These are phyloP conservation scores for Picochlorum sp. DNA, from an alignment of 139 green algal genomes.

Conservation along the genomic window DNA sequence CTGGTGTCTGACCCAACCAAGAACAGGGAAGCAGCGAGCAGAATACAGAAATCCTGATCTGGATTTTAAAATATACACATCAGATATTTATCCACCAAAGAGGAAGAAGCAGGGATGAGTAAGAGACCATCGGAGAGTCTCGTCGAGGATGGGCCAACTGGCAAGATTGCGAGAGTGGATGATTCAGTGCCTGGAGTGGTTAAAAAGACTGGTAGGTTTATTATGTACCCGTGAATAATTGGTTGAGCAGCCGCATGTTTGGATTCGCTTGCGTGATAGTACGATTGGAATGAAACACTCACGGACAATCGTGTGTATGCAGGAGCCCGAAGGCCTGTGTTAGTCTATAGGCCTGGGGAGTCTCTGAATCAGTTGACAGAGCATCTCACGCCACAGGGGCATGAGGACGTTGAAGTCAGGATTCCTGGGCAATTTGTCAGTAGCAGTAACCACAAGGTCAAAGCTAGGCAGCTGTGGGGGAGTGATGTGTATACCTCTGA, in stretches of 20 bases:
- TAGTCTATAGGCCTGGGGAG: constrained; percentile 39
- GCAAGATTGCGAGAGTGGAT: constrained; percentile 8
- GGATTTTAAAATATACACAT: too few species aligned
- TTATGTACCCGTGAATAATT: too few species aligned
- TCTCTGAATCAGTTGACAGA: constrained; percentile 23
- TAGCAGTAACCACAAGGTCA: constrained; percentile 70
- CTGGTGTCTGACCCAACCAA: too few species aligned
- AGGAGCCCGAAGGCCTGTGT: constrained; percentile 23
- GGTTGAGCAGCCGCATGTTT: too few species aligned
- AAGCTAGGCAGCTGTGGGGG: constrained; percentile 87
- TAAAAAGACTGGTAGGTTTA: constrained; percentile 12
- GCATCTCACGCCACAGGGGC: constrained; percentile 6
- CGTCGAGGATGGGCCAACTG: neutral
- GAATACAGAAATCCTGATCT: too few species aligned
- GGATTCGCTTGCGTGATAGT: neutral
- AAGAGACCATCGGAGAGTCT: neutral
- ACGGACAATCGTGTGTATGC: neutral
- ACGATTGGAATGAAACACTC: neutral
- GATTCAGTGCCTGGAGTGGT: constrained; percentile 4
- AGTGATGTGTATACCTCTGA: constrained; percentile 87
- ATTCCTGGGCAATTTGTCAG: constrained; percentile 52
- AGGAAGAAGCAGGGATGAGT: neutral
- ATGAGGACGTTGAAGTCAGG: constrained; percentile 41
- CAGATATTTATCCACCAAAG: too few species aligned
- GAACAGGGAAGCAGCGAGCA: too few species aligned